Evolutionary conservation across 306 rosid genomes (phyloP).

Genomic region (Dryas drummondii): DNA sequence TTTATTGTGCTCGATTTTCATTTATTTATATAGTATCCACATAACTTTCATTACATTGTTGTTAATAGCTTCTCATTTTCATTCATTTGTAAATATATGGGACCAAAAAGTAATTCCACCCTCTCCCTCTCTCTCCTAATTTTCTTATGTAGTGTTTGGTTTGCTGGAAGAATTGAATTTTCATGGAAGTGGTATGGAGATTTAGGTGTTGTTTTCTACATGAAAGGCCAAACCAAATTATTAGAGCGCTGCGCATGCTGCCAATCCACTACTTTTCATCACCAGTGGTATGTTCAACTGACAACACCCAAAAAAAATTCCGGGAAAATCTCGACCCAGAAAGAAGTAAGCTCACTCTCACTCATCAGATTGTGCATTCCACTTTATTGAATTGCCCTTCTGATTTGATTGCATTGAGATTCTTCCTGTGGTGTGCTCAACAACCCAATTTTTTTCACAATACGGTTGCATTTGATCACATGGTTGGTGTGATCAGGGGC

Average conservation of each 20-base stretch:
- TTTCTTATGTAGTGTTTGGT: not conserved
- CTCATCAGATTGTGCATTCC: constrained; percentile 30
- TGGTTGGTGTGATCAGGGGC: constrained; percentile 38
- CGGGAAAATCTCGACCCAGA: not conserved
- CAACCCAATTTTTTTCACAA: constrained; percentile 41
- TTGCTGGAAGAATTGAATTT: not conserved
- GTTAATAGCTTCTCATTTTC: not conserved
- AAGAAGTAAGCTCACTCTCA: constrained; percentile 25
- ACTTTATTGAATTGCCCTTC: constrained; percentile 45
- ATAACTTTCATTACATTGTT: not conserved
- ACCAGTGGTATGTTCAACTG: constrained; percentile 7
- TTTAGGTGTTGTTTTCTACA: constrained; percentile 21
- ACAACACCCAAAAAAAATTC: constrained; percentile 12
- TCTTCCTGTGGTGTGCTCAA: constrained; percentile 52
- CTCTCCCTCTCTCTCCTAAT: not conserved
- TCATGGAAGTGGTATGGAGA: constrained; percentile 36
- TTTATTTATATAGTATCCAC: not conserved
- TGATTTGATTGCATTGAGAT: constrained; percentile 54
- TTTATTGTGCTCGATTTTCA: no score
- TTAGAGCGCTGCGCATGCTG: constrained; percentile 8
- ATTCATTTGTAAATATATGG: not conserved
- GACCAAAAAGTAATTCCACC: not conserved
- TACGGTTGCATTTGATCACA: constrained; percentile 26
- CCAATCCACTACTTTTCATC: constrained; percentile 17
- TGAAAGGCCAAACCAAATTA: constrained; percentile 13